Evolutionary conservation across 441 rosid species (phyloP).

Genomic region (Flueggea neowawraea): DNA sequence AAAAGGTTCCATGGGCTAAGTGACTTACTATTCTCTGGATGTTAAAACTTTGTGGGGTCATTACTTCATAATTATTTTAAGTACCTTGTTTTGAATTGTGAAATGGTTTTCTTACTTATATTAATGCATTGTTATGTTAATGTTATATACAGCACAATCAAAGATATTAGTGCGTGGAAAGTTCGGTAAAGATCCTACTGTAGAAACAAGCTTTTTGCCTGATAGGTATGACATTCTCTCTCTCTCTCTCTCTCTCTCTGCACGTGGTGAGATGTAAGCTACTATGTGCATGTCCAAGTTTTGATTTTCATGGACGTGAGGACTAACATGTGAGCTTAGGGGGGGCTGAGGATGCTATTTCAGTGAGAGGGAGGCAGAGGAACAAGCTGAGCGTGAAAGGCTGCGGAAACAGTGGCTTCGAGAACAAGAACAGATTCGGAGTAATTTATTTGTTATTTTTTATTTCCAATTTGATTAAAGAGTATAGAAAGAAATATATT

Average conservation of each 20-base stretch:
- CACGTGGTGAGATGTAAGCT: slow-evolving; percentile 1
- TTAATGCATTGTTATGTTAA: background rate
- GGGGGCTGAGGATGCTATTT: slow-evolving; percentile 78
- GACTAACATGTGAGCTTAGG: slow-evolving; percentile 56
- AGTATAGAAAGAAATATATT: background rate
- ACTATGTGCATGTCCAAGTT: background rate
- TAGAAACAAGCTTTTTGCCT: slow-evolving; percentile 95
- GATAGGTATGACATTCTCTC: slow-evolving; percentile 75
- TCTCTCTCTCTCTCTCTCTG: slow-evolving; percentile 9
- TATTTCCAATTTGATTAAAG: background rate
- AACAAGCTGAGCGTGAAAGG: slow-evolving; percentile 97
- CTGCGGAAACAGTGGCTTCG: slow-evolving; percentile 82
- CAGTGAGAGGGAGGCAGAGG: slow-evolving; percentile 99
- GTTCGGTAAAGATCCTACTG: slow-evolving; percentile 93
- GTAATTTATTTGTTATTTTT: slow-evolving; percentile 30
- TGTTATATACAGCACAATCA: slow-evolving; percentile 36
- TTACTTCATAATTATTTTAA: no score
- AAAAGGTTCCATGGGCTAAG: no score
- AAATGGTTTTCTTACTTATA: background rate
- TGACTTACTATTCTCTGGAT: no score
- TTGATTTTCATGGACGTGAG: slow-evolving; percentile 16
- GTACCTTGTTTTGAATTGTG: background rate
- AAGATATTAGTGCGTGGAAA: slow-evolving; percentile 44
- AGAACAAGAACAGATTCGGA: slow-evolving; percentile 89
- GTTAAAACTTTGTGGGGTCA: no score